Evolutionary conservation across 495 filamentous ascomycete species (phyloP), one percentile per base, ranked within the genome.

Genomic region (Penicillium taxi): DNA sequence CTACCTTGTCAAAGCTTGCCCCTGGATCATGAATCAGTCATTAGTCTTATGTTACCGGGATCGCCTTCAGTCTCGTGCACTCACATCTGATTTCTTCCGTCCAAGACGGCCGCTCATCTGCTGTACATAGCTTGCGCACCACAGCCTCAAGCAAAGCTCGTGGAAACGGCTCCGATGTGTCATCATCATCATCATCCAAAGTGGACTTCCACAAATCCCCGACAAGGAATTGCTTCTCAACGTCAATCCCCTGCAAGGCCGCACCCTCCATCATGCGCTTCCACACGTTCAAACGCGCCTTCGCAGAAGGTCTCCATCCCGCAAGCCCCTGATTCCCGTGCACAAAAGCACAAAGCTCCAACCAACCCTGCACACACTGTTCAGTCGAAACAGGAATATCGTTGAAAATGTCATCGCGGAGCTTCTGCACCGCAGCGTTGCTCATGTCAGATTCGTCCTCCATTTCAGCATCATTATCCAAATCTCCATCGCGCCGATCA

Each of bases 281-380:
- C 64, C 75, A 69, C 11, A 73, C 54, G 35, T 47, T 45, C n/a
- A 72, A 44, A 17, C 68, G 54, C 13, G 49, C 52, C 16, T 49
- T 39, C 21, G 67, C 47, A 9, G 61, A 62, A 7, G 74, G 74
- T 15, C 62, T 52, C 55, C 67, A 68, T 19, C 58, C 58, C 32
- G 19, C 31, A 9, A 37, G 35, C 22, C 43, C 31, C 9, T 45
- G 25, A 14, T 37, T 46, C 7, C 44, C 42, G 32, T 55, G 40
- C 32, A 73, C 58, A 49, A 75, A 75, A 22, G 62, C 73, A 46
- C 63, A 70, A 11, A 75, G 41, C 14, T 65, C 61, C 24, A 41
- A 52, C 70, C 74, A 78, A 0, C 55, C 70, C 7, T 32, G 28
- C 12, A 68, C 54, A 45, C 72, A 74, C 32, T 73, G 63, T 8